Percentiles rank a stretch among this genome's conserved stretches.
Evolutionary conservation across 2,329 filamentous ascomycete species (phyloP).

Genomic region (Phaeosphaeria sp.): DNA sequence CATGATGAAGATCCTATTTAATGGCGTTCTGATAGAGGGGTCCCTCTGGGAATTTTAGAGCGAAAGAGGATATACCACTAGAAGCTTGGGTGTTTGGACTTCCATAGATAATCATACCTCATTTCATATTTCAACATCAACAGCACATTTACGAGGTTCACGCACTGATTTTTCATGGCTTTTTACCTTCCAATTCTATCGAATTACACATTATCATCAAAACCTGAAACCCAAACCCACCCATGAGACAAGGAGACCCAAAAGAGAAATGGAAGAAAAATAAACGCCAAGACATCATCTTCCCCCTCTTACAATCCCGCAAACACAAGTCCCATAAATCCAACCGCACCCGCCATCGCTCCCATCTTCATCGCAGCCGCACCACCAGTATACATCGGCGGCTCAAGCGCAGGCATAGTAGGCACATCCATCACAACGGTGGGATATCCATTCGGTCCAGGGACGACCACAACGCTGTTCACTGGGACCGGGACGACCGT

Average conservation of each 20-base stretch:
- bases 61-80: not conserved
- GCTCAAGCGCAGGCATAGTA: not conserved
- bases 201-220: not conserved
- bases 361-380: not conserved
- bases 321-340: conserved; percentile 1
- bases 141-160: not conserved
- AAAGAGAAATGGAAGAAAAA: not conserved
- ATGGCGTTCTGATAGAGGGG: not conserved
- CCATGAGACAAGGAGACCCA: not conserved
- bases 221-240: not conserved
- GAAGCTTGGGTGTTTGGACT: not conserved
- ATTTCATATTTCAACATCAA: not conserved
- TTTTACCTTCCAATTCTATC: not conserved
- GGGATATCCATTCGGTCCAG: not conserved
- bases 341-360: not conserved
- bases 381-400: not conserved
- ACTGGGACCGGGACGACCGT: not conserved
- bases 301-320: not conserved
- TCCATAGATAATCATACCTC: not conserved
- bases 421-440: not conserved
- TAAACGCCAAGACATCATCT: not conserved
- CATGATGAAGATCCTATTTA: not conserved
- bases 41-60: not conserved
- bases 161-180: not conserved
- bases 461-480: not conserved